A percentile compares a stretch with the other conserved stretches of the same genome.
Evolutionary conservation across 345 rosid species (phyloP).

Genomic region (Mercurialis annua): DNA sequence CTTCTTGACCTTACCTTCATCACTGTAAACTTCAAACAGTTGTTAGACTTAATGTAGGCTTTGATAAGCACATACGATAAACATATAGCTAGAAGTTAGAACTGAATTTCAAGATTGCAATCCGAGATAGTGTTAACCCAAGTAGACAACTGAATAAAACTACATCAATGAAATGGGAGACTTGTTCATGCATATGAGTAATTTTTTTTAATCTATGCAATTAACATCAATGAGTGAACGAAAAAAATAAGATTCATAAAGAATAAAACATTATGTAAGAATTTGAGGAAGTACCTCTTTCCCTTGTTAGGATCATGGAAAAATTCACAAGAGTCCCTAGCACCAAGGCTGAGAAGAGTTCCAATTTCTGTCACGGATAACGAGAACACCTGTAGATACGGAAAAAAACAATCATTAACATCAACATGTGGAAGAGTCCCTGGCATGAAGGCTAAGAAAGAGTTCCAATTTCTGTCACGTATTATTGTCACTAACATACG

Average conservation of each 20-base stretch:
- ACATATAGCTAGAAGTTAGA: not conserved
- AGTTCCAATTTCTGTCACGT: too few species aligned
- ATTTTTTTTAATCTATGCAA: not conserved
- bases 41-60: not conserved
- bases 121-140: not conserved
- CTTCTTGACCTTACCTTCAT: constrained; percentile 92
- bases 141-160: not conserved
- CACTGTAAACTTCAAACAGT: constrained; percentile 43
- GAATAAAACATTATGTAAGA: not conserved
- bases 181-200: not conserved
- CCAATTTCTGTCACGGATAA: constrained; percentile 83
- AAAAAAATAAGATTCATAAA: not conserved
- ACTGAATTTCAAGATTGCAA: not conserved
- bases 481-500: not conserved
- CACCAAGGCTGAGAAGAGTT: constrained; percentile 59
- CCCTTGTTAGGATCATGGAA: constrained; percentile 87
- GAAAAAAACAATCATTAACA: constrained; percentile 19
- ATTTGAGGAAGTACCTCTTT: constrained; percentile 49
- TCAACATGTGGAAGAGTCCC: too few species aligned
- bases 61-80: not conserved
- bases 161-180: not conserved
- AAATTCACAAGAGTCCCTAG: constrained; percentile 74
- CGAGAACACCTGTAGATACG: constrained; percentile 62
- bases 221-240: not conserved
- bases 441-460: too few species aligned